Percentiles rank a stretch among this genome's conserved stretches.
phyloP scores from a whole-genome alignment of 2,329 filamentous ascomycete species.

The Xylariales sp. region DNA sequence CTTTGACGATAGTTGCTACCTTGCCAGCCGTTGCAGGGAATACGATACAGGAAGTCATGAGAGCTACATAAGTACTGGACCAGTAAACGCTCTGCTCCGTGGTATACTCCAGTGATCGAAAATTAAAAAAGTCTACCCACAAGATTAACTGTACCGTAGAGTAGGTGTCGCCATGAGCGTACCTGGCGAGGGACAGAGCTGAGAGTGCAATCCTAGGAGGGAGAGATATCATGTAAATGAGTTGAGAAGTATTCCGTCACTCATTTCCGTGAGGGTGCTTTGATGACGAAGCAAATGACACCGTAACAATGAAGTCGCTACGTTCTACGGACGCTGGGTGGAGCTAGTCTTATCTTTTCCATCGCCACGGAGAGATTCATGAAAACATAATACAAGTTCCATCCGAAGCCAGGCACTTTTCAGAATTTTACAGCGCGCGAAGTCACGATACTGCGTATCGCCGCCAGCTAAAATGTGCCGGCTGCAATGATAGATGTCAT shows the following conservation, averaged over 20 bases:
- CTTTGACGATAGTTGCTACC: conserved; percentile 45
- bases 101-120: conserved; percentile 29
- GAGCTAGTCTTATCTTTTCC: neutral
- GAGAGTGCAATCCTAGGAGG: neutral
- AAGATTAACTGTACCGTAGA: conserved; percentile 28
- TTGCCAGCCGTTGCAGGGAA: conserved; percentile 45
- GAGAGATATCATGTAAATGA: no score
- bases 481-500: no score
- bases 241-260: no score
- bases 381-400: no score
- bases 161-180: conserved; percentile 31
- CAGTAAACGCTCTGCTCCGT: conserved; percentile 38
- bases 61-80: conserved; percentile 38
- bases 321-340: neutral
- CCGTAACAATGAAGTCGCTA: neutral
- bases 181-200: conserved; percentile 13
- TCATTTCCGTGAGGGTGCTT: no score
- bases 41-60: conserved; percentile 41
- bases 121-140: conserved; percentile 30
- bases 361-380: neutral
- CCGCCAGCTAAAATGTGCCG: no score
- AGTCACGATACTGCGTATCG: no score
- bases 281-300: no score
- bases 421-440: no score
- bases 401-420: no score